A percentile compares a stretch with the other conserved stretches of the same genome.
phyloP scores from a whole-genome alignment of 441 rosid genomes.

The Pelargonium cotyledonis region DNA sequence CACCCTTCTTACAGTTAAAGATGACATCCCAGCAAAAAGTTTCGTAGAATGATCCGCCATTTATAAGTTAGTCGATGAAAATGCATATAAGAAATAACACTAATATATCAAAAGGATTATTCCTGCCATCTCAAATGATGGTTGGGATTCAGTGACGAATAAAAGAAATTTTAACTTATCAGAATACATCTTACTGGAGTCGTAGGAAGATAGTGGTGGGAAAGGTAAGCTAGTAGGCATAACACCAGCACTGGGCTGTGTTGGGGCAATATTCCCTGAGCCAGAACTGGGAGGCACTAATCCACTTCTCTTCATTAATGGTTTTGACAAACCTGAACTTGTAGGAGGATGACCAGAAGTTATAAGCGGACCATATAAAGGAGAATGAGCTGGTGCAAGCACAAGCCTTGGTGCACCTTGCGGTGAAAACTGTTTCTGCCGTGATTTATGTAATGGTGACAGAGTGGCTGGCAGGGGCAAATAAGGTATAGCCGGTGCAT shows the following conservation, averaged over 20 bases:
- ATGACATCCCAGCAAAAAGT: conserved; percentile 2
- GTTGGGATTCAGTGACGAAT: not conserved
- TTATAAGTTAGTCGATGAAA: not conserved
- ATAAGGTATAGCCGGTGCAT: conserved; percentile 36
- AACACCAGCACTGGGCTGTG: conserved; percentile 43
- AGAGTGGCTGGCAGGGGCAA: conserved; percentile 40
- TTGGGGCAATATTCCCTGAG: conserved; percentile 61
- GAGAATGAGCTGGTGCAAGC: conserved; percentile 47
- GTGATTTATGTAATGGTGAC: conserved; percentile 35
- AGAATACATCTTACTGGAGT: conserved; percentile 45
- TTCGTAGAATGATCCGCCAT: not conserved
- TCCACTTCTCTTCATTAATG: conserved; percentile 46
- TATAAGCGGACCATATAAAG: conserved; percentile 46
- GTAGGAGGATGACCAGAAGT: conserved; percentile 53
- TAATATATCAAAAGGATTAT: not conserved
- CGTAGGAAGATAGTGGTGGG: conserved; percentile 72
- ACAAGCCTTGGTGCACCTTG: conserved; percentile 25
- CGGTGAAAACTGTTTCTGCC: conserved; percentile 39
- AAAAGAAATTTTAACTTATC: not conserved
- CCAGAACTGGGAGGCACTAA: conserved; percentile 49
- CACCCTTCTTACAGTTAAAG: conserved; percentile 18
- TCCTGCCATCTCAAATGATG: not conserved
- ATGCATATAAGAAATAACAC: not conserved
- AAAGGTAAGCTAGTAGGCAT: conserved; percentile 53
- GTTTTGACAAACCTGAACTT: conserved; percentile 53